Base-by-base conservation (phyloP, 495 filamentous ascomycete genomes). In the Hypoxylon perforatum region DNA sequence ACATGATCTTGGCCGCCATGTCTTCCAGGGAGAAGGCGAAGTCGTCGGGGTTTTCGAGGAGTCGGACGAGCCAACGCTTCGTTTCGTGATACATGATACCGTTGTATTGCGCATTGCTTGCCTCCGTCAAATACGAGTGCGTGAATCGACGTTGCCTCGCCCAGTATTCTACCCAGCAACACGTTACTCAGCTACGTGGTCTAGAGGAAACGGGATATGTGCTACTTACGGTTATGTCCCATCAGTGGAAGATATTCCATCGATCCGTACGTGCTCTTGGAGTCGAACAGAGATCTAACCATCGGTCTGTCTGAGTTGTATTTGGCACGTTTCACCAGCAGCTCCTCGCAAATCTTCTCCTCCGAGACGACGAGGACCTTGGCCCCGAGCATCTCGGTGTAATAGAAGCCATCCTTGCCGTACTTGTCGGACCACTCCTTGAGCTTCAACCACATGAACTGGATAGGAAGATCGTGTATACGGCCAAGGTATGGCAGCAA, bases 271-370 rank as follows among this genome's bases (percentile, higher is more conserved):
- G 70, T 67, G 41, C 71, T 75, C 58, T 81, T 81, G 4, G 77
- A 79, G 64, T 81, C 78, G 58, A 77, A 71, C 22, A 81, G 60
- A 14, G 78, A 80, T 45, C 63, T 70, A 25, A 82, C 73, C 5
- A 70, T 56, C 0, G 80, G 80, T 17, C 80, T 64, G 45, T 82
- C 80, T 9, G 82, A 84, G 70, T 84, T 83, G 42, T 74, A 73
- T 39, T 76, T 83, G 39, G 76, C 80, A 10, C 80, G 76, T 65
- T 76, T 81, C 49, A 83, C 78, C 22, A 86, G 67, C 28, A 86
- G 73, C 17, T 86, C 84, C 36, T 83, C 76, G 41, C 84, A 81
- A 0, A 85, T 77, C 58, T 79, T 80, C 64, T 86, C 82, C 38
- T 82, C 78, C n/a, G 81, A 76, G 46, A 86, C 74, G 45, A 86